These are phyloP conservation scores for Aureobasidium namibiae DNA, from an alignment of 2,329 filamentous ascomycete species.

Conservation along the genomic window DNA sequence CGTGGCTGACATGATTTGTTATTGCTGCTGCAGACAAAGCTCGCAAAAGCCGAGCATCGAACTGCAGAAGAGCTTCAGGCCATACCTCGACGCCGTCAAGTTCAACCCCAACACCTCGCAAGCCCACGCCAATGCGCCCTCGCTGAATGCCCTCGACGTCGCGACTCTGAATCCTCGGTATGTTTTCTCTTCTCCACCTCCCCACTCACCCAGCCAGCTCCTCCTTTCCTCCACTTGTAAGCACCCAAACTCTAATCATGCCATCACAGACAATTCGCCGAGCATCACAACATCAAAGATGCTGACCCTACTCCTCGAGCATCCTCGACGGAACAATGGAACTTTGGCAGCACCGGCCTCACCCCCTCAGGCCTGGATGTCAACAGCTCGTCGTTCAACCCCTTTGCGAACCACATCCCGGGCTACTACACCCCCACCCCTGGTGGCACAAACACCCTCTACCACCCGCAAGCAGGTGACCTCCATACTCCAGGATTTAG, in stretches of 20 bases:
- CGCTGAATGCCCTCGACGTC: constrained; percentile 38
- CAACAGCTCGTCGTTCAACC: constrained; percentile 70
- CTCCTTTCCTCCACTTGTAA: not conserved
- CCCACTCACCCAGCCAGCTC: not conserved
- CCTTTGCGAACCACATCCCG: constrained; percentile 69
- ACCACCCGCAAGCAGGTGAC: constrained; percentile 68
- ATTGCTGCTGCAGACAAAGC: constrained; percentile 49
- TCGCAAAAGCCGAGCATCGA: constrained; percentile 81
- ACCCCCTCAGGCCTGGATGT: constrained; percentile 84
- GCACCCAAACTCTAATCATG: not conserved
- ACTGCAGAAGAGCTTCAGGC: constrained; percentile 74
- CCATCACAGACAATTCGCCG: constrained; percentile 35
- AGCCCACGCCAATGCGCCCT: constrained; percentile 32
- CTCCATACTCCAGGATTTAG: constrained; percentile 73
- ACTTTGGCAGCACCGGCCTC: constrained; percentile 46
- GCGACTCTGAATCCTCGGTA: constrained; percentile 35
- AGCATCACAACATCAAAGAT: constrained; percentile 54
- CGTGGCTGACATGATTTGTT: constrained; percentile 12
- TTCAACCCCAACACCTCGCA: constrained; percentile 5
- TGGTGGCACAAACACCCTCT: constrained; percentile 69
- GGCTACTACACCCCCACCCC: constrained; percentile 86
- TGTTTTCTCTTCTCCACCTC: constrained; percentile 16
- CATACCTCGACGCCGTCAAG: constrained; percentile 66
- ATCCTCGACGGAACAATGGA: constrained; percentile 65
- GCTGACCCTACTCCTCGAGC: constrained; percentile 76